Evolutionary conservation across 106 monocot species (phyloP), one percentile per base, ranked within the genome.

Genomic region (Dioscorea dumetorum): DNA sequence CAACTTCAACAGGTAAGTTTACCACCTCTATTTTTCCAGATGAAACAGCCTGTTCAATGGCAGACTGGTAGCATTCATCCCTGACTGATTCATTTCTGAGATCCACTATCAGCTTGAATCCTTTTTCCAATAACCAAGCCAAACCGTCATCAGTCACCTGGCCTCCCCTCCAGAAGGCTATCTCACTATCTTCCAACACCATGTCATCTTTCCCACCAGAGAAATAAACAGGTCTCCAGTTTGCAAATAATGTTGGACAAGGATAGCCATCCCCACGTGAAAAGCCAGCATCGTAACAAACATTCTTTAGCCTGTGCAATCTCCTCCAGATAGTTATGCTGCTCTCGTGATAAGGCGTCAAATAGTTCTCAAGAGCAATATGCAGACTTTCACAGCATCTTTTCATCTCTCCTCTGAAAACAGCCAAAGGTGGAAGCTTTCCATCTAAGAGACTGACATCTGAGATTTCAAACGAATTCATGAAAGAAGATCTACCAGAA

Each of bases 151-250:
- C 86, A 13, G 95, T 95, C 50, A 91, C 88, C 69, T 95, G 95
- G 15, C 91, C 95, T 74, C 95, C 99, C 59, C 87, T 90, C 99
- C 99, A 99, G 73, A 99, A 99, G 70, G 85, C 87, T 21, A 90
- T 81, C 59, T 87, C 93, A 73, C 48, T 49, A 79, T 94, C 78
- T 69, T 76, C 86, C 24, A 21, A 13, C 33, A 14, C n/a, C 20
- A 22, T 62, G 9, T 52, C 66, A 78, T 86, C 77, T 67, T 84
- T 84, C 32, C 58, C 61, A 9, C 64, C 61, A 32, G 94, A 82
- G 60, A 90, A 72, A 62, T 83, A 90, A 33, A 99, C 99, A 33
- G 85, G 83, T 35, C 73, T 73, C 93, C 90, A 99, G 63, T 99
- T 99, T 56, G 99, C 92, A 76, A 99, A 90, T 31, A 83, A 48